Conservation (phyloP, 192 early-diverging fungal genomes). For the Backusella australiensis region DNA sequence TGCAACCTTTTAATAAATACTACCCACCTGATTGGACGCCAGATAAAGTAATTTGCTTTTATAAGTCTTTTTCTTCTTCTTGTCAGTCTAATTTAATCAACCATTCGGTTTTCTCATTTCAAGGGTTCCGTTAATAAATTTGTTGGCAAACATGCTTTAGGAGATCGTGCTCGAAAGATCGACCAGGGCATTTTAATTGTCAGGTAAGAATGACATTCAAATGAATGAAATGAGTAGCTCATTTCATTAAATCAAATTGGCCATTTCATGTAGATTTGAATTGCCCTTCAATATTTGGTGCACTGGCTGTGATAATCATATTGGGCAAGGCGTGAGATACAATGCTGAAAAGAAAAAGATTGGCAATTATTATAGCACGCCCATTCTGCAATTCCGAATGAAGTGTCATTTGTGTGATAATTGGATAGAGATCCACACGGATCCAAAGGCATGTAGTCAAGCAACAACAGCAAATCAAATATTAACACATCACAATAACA, state of each 20-base stretch:
- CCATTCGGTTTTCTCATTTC: neutral
- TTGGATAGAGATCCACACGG: constrained; percentile 92
- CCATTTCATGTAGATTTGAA: constrained; percentile 60
- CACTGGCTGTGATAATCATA: constrained; percentile 75
- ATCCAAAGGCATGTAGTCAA: constrained; percentile 70
- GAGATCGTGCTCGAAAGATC: constrained; percentile 84
- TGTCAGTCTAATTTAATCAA: no score
- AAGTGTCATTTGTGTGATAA: constrained; percentile 86
- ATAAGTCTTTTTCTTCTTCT: neutral
- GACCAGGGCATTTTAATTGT: constrained; percentile 88
- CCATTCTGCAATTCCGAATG: constrained; percentile 89
- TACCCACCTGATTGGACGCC: constrained; percentile 92
- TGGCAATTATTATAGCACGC: constrained; percentile 83
- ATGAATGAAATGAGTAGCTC: neutral
- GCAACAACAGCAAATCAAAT: neutral
- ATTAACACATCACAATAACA: constrained; percentile 18
- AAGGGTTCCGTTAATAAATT: constrained; percentile 83
- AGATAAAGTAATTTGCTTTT: constrained; percentile 57
- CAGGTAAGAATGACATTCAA: constrained; percentile 38
- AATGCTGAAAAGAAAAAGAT: constrained; percentile 96
- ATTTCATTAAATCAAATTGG: neutral
- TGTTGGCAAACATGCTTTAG: constrained; percentile 86
- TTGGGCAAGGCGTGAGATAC: constrained; percentile 88
- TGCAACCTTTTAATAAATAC: constrained; percentile 74
- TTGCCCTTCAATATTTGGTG: constrained; percentile 93